Conservation (phyloP, 306 rosid species). For the Quercus robur region DNA sequence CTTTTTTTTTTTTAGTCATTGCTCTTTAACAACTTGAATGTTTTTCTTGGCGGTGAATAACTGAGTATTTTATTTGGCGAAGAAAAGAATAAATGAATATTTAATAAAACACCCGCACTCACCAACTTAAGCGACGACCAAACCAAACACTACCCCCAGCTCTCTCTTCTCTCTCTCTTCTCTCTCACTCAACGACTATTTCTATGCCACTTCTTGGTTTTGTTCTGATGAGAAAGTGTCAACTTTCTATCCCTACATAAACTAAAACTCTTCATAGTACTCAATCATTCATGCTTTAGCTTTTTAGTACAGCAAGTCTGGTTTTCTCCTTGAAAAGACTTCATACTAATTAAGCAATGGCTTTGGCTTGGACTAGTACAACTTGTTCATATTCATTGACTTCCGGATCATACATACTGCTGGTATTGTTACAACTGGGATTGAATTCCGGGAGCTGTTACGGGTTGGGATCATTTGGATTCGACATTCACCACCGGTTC, state of each 20-base stretch:
- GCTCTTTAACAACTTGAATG: too few species aligned
- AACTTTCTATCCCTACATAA: neutral
- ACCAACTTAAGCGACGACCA: too few species aligned
- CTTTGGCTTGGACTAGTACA: neutral
- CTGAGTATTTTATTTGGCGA: too few species aligned
- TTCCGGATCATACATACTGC: neutral
- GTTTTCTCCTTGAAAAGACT: neutral
- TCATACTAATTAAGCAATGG: conserved; percentile 25
- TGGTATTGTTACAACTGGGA: conserved; percentile 6
- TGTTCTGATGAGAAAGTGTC: too few species aligned
- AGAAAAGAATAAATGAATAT: too few species aligned
- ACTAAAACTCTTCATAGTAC: neutral
- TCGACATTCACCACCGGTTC: conserved; percentile 64
- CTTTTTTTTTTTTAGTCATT: too few species aligned
- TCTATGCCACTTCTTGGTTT: too few species aligned
- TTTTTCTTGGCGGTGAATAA: too few species aligned
- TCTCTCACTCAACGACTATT: neutral
- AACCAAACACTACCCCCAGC: too few species aligned
- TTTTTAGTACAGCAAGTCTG: too few species aligned
- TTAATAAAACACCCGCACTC: too few species aligned
- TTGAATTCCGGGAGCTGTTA: conserved; percentile 23
- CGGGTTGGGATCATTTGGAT: conserved; percentile 47
- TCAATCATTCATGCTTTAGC: too few species aligned
- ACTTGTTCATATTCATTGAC: neutral
- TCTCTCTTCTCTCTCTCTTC: neutral